phyloP scores from a whole-genome alignment of 208 protist genomes.

The Naegleria lovaniensis region DNA sequence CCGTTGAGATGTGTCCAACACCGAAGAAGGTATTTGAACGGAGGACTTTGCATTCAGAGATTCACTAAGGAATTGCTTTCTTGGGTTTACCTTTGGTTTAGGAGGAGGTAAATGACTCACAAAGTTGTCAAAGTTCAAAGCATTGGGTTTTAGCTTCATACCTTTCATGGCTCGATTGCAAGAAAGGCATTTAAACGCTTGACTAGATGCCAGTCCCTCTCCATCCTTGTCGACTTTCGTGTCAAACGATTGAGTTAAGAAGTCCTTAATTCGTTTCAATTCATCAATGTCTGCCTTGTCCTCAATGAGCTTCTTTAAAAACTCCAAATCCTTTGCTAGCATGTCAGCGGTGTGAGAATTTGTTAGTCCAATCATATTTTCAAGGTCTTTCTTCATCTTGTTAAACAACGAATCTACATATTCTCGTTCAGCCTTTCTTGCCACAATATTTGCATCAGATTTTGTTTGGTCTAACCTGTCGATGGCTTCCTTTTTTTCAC shows the following conservation, averaged over 20 bases:
- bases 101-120: neutral
- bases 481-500: slow-evolving; percentile 11
- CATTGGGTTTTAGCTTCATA: neutral
- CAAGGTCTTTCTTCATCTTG: neutral
- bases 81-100: neutral
- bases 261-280: neutral
- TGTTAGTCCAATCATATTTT: neutral
- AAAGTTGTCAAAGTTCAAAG: neutral
- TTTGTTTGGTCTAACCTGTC: neutral
- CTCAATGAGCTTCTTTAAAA: neutral
- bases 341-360: slow-evolving; percentile 1
- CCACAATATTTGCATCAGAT: slow-evolving; percentile 19
- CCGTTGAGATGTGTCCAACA: neutral
- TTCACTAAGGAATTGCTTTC: neutral
- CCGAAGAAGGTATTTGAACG: neutral
- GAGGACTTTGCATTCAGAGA: neutral
- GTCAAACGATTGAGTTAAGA: neutral
- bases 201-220: neutral
- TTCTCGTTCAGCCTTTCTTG: slow-evolving; percentile 21
- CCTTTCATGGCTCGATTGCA: slow-evolving; percentile 2
- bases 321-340: neutral
- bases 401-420: slow-evolving; percentile 7
- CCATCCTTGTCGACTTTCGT: neutral
- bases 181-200: neutral
- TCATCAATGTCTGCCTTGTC: neutral